Evolutionary conservation across 345 rosid genomes (phyloP).

Genomic region (Moricandia moricandioides): DNA sequence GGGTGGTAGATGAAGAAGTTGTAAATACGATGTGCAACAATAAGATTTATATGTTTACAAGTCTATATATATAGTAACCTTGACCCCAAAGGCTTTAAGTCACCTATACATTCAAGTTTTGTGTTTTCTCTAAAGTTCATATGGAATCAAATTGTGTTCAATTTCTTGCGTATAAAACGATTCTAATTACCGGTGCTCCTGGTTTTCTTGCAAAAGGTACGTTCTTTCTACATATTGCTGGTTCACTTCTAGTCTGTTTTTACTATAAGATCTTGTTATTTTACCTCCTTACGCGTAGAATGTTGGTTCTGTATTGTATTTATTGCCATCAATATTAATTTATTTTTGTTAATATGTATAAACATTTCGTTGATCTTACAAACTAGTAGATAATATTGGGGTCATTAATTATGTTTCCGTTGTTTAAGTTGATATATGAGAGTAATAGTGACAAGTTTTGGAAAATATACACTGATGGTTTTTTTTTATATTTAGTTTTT

Average conservation of each 20-base stretch:
- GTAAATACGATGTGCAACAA: conserved; percentile 17
- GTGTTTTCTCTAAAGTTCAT: conserved; percentile 18
- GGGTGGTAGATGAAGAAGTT: conserved; percentile 26
- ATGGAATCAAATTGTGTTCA: conserved; percentile 30
- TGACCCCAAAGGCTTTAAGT: conserved; percentile 12
- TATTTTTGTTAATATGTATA: not conserved
- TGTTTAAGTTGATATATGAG: not conserved
- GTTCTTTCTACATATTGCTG: not conserved
- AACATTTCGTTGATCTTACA: not conserved
- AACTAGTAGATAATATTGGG: not conserved
- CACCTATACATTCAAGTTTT: not conserved
- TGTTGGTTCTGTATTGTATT: not conserved
- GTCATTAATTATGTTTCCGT: not conserved
- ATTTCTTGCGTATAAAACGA: conserved; percentile 41
- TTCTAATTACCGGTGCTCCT: conserved; percentile 48
- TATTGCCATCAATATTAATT: not conserved
- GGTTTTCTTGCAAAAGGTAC: conserved; percentile 50
- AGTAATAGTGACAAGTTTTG: not conserved
- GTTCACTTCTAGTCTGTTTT: not conserved
- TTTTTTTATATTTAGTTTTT: too few relatives aligned
- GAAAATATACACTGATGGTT: not conserved
- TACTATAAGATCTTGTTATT: too few relatives aligned
- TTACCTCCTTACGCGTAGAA: not conserved
- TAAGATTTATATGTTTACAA: not conserved
- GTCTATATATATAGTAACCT: conserved; percentile 26